Base-by-base conservation (phyloP, 345 rosid genomes). In the Acer yangbiense region DNA sequence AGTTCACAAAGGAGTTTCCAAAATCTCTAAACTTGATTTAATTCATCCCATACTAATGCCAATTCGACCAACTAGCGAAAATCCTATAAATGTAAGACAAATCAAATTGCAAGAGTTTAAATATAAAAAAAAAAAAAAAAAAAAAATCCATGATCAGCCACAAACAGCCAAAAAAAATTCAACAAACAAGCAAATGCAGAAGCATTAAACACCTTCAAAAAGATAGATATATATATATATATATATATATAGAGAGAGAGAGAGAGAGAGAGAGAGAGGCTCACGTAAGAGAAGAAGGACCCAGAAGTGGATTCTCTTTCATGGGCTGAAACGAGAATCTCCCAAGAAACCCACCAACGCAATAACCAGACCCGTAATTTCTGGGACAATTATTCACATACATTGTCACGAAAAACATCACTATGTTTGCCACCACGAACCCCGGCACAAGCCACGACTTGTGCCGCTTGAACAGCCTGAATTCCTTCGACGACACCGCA, bases 221-320 rank as follows among this genome's bases (percentile, higher is more conserved):
- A 61, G 13, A 13, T 27, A 9, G 27, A 41, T n/a, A n/a, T n/a
- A n/a, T n/a, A n/a, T n/a, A n/a, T n/a, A n/a, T n/a, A n/a, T n/a
- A n/a, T n/a, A n/a, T n/a, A n/a, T n/a, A n/a, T n/a, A n/a, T 41
- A 41, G 8, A 6, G 46, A 65, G n/a, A 63, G 62, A 71, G n/a
- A 63, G 62, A 71, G 46, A 65, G 68, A 74, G 27, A 79, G 80
- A 35, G 2, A 12, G 43, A 81, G 12, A 16, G 48, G 80, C 98
- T 84, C 74, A 97, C 99, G 98, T 87, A 9, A 75, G 6, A 62
- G 98, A 81, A 71, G 99, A 93, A 65, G 98, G 99, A 29, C 99
- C 99, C 65, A 97, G 86, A 46, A 97, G 92, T 79, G 98, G 99
- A 70, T 96, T 97, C 78, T 91, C 98, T 70, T 85, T 93, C 81